These are phyloP conservation scores for Colletotrichum godetiae DNA, from an alignment of 2,329 filamentous ascomycete genomes.

Conservation along the genomic window DNA sequence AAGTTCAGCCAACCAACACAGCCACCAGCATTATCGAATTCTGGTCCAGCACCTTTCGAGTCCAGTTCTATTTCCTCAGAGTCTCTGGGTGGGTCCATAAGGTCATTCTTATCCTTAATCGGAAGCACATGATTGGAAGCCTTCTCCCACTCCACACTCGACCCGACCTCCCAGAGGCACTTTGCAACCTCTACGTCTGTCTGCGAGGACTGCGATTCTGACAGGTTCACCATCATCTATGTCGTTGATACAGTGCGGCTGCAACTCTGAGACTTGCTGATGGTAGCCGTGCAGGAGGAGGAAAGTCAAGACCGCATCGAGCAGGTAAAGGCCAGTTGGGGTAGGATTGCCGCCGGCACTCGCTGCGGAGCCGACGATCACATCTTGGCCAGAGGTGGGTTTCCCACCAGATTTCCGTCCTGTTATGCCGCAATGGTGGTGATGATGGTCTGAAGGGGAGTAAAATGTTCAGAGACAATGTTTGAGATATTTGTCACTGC, in stretches of 20 bases:
- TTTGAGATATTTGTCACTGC: neutral
- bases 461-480: no score
- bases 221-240: neutral
- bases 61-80: neutral
- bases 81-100: neutral
- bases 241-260: slow-evolving; percentile 18
- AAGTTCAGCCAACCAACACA: neutral
- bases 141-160: neutral
- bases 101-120: slow-evolving; percentile 18
- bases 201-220: neutral
- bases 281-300: slow-evolving; percentile 27
- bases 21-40: no score
- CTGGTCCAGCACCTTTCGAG: no score
- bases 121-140: slow-evolving; percentile 30
- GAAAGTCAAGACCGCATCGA: neutral
- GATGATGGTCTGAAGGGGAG: neutral
- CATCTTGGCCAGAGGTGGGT: neutral
- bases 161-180: slow-evolving; percentile 1
- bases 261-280: slow-evolving; percentile 22
- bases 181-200: slow-evolving; percentile 2
- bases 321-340: neutral
- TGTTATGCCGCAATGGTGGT: neutral
- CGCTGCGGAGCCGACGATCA: neutral
- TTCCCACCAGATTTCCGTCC: neutral
- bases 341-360: slow-evolving; percentile 4